These are phyloP conservation scores for Fusarium napiforme DNA, from an alignment of 2,329 filamentous ascomycete species.

Conservation along the genomic window DNA sequence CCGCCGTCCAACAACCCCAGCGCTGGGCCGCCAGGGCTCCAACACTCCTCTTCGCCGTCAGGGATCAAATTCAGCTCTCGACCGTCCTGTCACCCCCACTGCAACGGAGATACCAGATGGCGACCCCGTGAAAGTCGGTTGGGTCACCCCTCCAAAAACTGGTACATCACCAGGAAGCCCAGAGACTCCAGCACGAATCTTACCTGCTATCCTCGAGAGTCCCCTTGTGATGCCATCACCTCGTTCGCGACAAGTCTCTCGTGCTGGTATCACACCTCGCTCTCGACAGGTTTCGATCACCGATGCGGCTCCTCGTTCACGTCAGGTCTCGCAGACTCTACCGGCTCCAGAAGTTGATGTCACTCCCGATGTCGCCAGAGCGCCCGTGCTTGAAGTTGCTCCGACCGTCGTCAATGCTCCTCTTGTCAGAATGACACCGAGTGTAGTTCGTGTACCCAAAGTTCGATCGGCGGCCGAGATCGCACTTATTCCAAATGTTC, in stretches of 20 bases:
- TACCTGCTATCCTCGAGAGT: conserved; percentile 34
- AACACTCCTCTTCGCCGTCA: conserved; percentile 20
- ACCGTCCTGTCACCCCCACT: conserved; percentile 23
- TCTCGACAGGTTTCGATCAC: conserved; percentile 25
- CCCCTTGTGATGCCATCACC: conserved; percentile 24
- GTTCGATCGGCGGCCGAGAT: neutral
- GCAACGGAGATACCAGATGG: neutral
- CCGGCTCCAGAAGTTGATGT: conserved; percentile 10
- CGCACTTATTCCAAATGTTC: neutral
- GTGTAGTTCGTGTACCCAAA: conserved; percentile 7
- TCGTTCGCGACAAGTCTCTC: conserved; percentile 32
- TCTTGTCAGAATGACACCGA: neutral
- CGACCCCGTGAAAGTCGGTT: conserved; percentile 18
- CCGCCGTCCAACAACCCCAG: conserved; percentile 36
- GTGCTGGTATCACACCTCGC: neutral
- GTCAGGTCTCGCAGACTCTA: conserved; percentile 27
- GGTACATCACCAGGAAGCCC: conserved; percentile 1
- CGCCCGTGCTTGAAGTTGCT: neutral
- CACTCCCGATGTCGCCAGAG: neutral
- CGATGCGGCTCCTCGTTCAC: conserved; percentile 14
- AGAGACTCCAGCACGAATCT: conserved; percentile 11
- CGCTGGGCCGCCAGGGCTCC: conserved; percentile 25
- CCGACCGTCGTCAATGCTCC: neutral
- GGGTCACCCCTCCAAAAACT: neutral
- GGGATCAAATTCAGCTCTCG: conserved; percentile 30